Base-by-base conservation (phyloP, 345 rosid species). In the Citropsis articulata region DNA sequence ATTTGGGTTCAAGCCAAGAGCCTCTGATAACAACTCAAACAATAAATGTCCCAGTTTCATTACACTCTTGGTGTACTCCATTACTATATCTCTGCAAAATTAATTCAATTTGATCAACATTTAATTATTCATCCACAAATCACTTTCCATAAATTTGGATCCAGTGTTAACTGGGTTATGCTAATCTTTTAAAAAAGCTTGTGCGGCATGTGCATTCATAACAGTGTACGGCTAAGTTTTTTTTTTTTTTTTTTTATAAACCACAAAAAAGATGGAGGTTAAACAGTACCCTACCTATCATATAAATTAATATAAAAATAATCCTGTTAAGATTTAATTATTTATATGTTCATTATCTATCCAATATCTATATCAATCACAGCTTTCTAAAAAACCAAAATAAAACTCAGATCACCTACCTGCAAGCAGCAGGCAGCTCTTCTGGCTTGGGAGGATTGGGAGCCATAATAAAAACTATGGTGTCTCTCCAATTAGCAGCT, bases 21-120 rank as follows among this genome's bases (percentile, higher is more conserved):
- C 91, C 82, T 91, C 91, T 0, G 95, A 88, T 22, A 91, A 69
- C 53, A 90, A 72, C 78, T 87, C 86, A 13, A 90, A 80, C 1
- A 91, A 63, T 53, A 81, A 50, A 36, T 31, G 4, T 0, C 87
- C 91, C 24, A 89, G 65, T 27, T 35, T 62, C 74, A 12, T 73
- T 9, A 81, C 85, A 63, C 78, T 76, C 64, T 85, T 67, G 9
- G 87, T 69, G 82, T 88, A 89, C 22, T 89, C 89, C 31, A 82
- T 2, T 78, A 85, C 38, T 55, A 86, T 79, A 5, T 84, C 91
- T 56, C 89, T 89, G 73, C 68, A 80, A 7, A 24, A 25, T 56
- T 24, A 33, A 28, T 63, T 7, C 57, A 45, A 45, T 10, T 45
- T 45, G 50, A 3, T 45, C 1, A 45, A 45, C 50, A 45, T 45